phyloP scores from a whole-genome alignment of 1,284 basidiomycete genomes.

The Inonotus obliquus region DNA sequence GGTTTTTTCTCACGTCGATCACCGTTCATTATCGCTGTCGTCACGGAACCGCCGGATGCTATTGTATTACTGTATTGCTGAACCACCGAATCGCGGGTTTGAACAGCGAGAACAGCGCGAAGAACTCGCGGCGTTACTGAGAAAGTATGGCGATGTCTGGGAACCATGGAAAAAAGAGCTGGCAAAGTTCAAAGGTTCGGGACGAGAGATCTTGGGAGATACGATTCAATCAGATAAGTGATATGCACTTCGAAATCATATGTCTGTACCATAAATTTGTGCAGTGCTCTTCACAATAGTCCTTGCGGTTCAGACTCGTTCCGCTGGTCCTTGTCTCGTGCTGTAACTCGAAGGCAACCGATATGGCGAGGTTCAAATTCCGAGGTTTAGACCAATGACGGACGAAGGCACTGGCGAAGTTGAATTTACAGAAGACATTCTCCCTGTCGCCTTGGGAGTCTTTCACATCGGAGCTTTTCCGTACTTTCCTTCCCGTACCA shows the following conservation, averaged over 20 bases:
- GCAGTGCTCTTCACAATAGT: background rate
- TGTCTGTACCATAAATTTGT: background rate
- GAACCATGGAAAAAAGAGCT: slow-evolving; percentile 83
- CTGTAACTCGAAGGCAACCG: background rate
- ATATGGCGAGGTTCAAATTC: background rate
- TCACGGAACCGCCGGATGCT: slow-evolving; percentile 1
- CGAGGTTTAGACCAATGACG: background rate
- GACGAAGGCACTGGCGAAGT: background rate
- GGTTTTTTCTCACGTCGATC: slow-evolving; percentile 1
- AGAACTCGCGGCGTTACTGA: slow-evolving; percentile 70
- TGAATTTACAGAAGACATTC: background rate
- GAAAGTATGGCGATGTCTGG: slow-evolving; percentile 81
- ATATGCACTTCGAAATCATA: background rate
- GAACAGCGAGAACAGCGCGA: slow-evolving; percentile 76
- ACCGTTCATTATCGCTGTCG: background rate
- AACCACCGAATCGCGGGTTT: background rate
- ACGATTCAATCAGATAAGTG: background rate
- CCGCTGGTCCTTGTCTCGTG: background rate
- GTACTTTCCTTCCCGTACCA: background rate
- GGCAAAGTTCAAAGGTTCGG: slow-evolving; percentile 75
- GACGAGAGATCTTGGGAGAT: slow-evolving; percentile 49
- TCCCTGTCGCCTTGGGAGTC: slow-evolving; percentile 1
- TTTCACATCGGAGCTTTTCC: slow-evolving; percentile 8
- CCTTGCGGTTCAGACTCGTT: background rate
- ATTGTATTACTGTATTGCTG: slow-evolving; percentile 4